Conservation (phyloP, 345 rosid species). For the Aquilaria malaccensis region DNA sequence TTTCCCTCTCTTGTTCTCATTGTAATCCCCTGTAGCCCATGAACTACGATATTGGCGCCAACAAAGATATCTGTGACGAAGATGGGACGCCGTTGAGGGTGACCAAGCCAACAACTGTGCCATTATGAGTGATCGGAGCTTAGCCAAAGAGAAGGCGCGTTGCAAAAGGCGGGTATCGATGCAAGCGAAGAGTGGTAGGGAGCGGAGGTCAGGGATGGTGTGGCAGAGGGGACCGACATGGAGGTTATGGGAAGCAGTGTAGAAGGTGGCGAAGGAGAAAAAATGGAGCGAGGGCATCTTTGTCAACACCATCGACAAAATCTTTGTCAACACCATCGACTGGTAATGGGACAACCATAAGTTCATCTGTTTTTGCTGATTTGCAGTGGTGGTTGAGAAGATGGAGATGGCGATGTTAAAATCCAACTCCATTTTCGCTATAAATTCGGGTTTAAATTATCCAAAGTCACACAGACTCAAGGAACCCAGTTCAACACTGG, state of each 20-base stretch:
- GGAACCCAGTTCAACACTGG: too few relatives aligned
- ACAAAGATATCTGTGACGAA: slow-evolving; percentile 25
- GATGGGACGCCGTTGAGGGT: slow-evolving; percentile 19
- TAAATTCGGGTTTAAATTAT: too few relatives aligned
- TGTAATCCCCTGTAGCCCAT: slow-evolving; percentile 26
- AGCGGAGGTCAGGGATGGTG: slow-evolving; percentile 10
- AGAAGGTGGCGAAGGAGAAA: slow-evolving; percentile 18
- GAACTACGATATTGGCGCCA: slow-evolving; percentile 23
- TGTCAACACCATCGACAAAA: too few relatives aligned
- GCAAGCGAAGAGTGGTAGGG: slow-evolving; percentile 7
- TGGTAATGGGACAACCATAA: too few relatives aligned
- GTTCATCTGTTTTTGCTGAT: too few relatives aligned
- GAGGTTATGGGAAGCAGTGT: slow-evolving; percentile 18
- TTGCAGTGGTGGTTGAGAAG: too few relatives aligned
- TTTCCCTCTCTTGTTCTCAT: too few relatives aligned
- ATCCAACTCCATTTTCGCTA: too few relatives aligned
- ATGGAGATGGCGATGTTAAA: too few relatives aligned
- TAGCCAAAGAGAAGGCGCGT: slow-evolving; percentile 4
- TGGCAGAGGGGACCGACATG: slow-evolving; percentile 21
- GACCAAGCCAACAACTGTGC: slow-evolving; percentile 8
- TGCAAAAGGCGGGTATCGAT: slow-evolving; percentile 19
- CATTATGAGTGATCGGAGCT: slow-evolving; percentile 3
- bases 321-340: too few relatives aligned
- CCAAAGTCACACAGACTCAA: too few relatives aligned
- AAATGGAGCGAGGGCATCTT: slow-evolving; percentile 18